Percentiles rank a stretch among this genome's conserved stretches.
These are phyloP conservation scores for Fusarium praegraminearum DNA, from an alignment of 2,329 filamentous ascomycete species.

Conservation along the genomic window DNA sequence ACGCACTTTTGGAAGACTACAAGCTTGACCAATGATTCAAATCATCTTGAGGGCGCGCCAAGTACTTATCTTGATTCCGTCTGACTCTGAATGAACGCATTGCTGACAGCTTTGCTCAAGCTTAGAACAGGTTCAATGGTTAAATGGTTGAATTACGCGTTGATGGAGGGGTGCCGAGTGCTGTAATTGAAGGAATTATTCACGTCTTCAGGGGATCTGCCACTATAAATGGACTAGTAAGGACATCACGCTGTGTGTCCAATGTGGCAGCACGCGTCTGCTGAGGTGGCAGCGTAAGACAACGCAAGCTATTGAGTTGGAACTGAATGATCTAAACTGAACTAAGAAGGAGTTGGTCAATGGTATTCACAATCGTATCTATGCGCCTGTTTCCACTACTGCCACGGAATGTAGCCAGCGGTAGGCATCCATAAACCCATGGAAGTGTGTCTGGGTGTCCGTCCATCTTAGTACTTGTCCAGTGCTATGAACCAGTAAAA, in stretches of 20 bases:
- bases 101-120: constrained; percentile 15
- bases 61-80: not conserved
- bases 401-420: no score
- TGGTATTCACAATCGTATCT: not conserved
- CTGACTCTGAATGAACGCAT: not conserved
- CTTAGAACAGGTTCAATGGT: constrained; percentile 1
- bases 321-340: no score
- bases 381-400: not conserved
- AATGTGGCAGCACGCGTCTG: not conserved
- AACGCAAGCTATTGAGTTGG: fast-evolving
- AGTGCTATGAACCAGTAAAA: not conserved
- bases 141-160: constrained; percentile 11
- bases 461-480: not conserved
- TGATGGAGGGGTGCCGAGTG: not conserved
- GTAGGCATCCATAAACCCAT: not conserved
- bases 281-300: not conserved
- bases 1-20: fast-evolving
- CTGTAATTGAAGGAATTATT: constrained; percentile 13
- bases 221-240: not conserved
- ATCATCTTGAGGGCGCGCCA: fast-evolving
- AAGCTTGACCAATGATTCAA: fast-evolving
- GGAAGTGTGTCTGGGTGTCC: no score
- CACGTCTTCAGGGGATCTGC: not conserved
- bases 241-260: not conserved
- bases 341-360: no score